Conservation (phyloP, 2,329 filamentous ascomycete genomes). For the Aspergillus pseudonomiae region DNA sequence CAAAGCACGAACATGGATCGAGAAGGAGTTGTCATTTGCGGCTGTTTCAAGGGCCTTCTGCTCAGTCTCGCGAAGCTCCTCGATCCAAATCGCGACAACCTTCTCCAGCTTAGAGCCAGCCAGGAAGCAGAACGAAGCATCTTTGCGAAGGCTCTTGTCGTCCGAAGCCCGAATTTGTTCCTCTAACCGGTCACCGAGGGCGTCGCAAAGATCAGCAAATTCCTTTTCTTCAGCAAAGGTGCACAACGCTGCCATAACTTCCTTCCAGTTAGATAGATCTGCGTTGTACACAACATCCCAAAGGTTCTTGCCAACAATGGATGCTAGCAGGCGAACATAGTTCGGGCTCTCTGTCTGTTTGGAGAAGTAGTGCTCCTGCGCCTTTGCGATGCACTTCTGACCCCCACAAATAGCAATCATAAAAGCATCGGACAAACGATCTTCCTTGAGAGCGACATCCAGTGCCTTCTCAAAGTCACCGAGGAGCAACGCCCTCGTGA, state of each 20-base stretch:
- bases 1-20: constrained; percentile 82
- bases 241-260: constrained; percentile 93
- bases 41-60: constrained; percentile 70
- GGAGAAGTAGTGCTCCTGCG: constrained; percentile 86
- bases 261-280: constrained; percentile 91
- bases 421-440: constrained; percentile 92
- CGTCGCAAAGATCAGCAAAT: constrained; percentile 93
- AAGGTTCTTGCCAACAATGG: constrained; percentile 92
- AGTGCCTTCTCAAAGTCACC: constrained; percentile 90
- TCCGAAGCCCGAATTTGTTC: constrained; percentile 64
- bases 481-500: constrained; percentile 85
- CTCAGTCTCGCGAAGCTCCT: constrained; percentile 84
- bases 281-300: constrained; percentile 99
- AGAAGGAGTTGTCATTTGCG: constrained; percentile 79
- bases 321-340: constrained; percentile 86
- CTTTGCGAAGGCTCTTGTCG: constrained; percentile 66
- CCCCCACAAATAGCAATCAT: constrained; percentile 97
- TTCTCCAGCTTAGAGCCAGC: constrained; percentile 97
- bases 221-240: constrained; percentile 90
- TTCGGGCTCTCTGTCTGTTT: constrained; percentile 82
- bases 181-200: constrained; percentile 85
- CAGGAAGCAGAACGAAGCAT: constrained; percentile 95
- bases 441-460: constrained; percentile 83
- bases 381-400: constrained; percentile 90
- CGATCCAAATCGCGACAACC: constrained; percentile 91